Evolutionary conservation across 2,329 filamentous ascomycete species (phyloP).

Genomic region (Xylaria sp.): DNA sequence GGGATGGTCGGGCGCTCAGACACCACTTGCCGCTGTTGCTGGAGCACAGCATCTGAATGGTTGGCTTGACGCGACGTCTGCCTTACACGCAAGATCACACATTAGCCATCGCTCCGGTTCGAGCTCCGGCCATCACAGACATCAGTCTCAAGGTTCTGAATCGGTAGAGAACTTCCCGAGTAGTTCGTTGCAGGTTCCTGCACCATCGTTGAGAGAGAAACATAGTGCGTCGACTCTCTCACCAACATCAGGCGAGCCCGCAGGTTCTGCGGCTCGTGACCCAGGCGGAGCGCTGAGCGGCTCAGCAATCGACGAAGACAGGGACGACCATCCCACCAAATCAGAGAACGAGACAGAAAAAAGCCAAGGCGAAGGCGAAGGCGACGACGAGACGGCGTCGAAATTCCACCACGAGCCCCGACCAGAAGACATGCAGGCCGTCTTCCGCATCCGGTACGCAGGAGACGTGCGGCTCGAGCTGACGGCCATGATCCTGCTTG

Average conservation of each 20-base stretch:
- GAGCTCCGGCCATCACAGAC: slow-evolving; percentile 37
- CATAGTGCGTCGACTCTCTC: slow-evolving; percentile 59
- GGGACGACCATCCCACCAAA: slow-evolving; percentile 4
- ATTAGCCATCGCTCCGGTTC: slow-evolving; percentile 18
- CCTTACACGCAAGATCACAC: not conserved
- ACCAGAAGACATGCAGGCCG: slow-evolving; percentile 84
- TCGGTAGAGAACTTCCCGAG: slow-evolving; percentile 39
- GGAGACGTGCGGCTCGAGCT: slow-evolving; percentile 83
- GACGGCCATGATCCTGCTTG: slow-evolving; percentile 90
- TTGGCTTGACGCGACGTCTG: slow-evolving; percentile 36
- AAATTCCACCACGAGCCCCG: slow-evolving; percentile 63
- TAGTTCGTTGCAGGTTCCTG: slow-evolving; percentile 30
- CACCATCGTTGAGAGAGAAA: slow-evolving; percentile 49
- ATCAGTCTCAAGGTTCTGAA: slow-evolving; percentile 43
- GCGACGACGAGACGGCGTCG: slow-evolving; percentile 29
- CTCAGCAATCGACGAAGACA: slow-evolving; percentile 22
- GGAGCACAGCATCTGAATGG: slow-evolving; percentile 58
- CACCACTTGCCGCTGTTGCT: slow-evolving; percentile 72
- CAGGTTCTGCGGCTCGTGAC: slow-evolving; percentile 55
- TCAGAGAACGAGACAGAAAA: slow-evolving; percentile 8
- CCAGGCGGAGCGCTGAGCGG: slow-evolving; percentile 6
- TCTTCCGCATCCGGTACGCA: slow-evolving; percentile 83
- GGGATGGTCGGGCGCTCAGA: slow-evolving; percentile 69
- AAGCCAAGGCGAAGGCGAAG: slow-evolving; percentile 13
- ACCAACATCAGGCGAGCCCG: slow-evolving; percentile 48